Percentiles rank a stretch among this genome's conserved stretches.
Evolutionary conservation across 148 eudicot species (phyloP).

Genomic region (Rhododendron mucronatum): DNA sequence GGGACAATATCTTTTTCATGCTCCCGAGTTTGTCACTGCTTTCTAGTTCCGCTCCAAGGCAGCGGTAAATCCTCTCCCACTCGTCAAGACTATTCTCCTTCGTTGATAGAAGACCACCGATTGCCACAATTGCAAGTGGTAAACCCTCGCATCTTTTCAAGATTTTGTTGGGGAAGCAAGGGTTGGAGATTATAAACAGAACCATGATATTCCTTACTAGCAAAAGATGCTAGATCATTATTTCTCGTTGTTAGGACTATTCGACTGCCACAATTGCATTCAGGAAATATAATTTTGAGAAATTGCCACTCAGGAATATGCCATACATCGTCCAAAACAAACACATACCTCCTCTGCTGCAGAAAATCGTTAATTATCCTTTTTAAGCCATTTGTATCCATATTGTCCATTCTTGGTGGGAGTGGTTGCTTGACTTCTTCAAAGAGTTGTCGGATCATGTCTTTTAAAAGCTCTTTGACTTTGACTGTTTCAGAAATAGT

Average conservation of each 20-base stretch:
- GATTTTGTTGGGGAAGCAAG: neutral
- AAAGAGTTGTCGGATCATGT: neutral
- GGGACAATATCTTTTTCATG: neutral
- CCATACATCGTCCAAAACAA: slow-evolving; percentile 11
- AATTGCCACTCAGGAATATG: neutral
- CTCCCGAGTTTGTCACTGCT: neutral
- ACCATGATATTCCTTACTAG: neutral
- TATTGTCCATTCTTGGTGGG: neutral
- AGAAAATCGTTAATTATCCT: neutral
- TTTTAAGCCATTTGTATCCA: neutral
- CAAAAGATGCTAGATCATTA: neutral
- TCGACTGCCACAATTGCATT: slow-evolving; percentile 14
- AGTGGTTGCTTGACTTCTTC: neutral
- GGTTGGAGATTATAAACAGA: neutral
- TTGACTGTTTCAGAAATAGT: neutral
- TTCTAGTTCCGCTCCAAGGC: neutral
- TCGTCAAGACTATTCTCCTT: neutral
- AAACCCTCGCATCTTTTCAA: slow-evolving; percentile 8
- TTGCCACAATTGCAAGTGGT: slow-evolving; percentile 16
- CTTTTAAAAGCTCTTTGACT: neutral
- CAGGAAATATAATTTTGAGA: slow-evolving; percentile 7
- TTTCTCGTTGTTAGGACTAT: slow-evolving; percentile 10
- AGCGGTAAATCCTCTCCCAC: neutral
- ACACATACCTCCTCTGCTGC: neutral
- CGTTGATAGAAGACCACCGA: slow-evolving; percentile 9